These are phyloP conservation scores for Perkinsus chesapeaki DNA, from an alignment of 169 alveolate genomes.

Conservation along the genomic window DNA sequence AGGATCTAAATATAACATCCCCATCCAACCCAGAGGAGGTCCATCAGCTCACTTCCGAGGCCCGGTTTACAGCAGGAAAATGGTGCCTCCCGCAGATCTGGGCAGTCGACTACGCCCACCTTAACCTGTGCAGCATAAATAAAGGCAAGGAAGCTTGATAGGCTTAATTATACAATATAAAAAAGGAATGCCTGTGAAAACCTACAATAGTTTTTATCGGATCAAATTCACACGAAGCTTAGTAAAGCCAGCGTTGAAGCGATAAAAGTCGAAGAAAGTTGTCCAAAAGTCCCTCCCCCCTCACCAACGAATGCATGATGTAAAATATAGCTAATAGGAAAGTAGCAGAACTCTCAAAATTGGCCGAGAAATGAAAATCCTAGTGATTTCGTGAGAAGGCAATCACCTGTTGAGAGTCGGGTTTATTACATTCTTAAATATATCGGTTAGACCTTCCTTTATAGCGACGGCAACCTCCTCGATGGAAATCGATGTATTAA, in stretches of 20 bases:
- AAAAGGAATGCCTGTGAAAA: no score
- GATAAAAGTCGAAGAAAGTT: no score
- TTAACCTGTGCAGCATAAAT: not conserved
- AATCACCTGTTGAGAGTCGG: no score
- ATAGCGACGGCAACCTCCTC: not conserved
- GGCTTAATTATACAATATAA: not conserved
- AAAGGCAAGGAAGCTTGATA: not conserved
- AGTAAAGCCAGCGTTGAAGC: no score
- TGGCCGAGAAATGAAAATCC: no score
- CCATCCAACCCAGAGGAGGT: not conserved
- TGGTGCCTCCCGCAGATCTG: not conserved
- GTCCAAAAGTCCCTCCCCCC: no score
- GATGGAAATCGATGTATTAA: not conserved
- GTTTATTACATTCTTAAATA: not conserved
- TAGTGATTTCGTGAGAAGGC: no score
- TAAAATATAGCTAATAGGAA: no score
- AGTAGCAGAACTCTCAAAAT: no score
- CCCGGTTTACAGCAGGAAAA: not conserved
- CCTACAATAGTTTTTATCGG: no score
- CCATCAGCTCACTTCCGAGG: not conserved
- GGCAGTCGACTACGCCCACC: not conserved
- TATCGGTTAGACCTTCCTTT: not conserved
- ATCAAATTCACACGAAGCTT: no score
- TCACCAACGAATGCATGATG: no score
- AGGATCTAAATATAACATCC: not conserved